Base-by-base conservation (phyloP, 1,284 basidiomycete genomes). In the Afroboletus lepidellus region DNA sequence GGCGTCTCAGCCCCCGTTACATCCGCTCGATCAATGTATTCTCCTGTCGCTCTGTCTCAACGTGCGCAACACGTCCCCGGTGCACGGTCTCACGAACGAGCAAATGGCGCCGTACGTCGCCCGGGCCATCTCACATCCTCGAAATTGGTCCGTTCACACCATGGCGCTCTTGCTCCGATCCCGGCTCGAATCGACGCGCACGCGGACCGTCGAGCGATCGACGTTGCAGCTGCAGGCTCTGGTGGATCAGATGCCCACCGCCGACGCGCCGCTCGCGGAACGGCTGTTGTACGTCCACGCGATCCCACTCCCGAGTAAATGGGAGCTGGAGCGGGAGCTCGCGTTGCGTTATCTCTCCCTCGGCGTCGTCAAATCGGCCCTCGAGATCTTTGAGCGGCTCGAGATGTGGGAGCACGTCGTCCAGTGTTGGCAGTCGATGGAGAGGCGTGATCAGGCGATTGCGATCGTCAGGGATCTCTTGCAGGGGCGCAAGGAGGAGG, bases 331-430 rank as follows among this genome's bases (percentile, higher is more conserved):
- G 67, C 77, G 80, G 37, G 95, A 98, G 70, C 78, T 98, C 15
- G 95, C 92, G 4, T 72, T 79, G 61, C 82, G 92, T 39, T 94
- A 89, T 72, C 74, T 92, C 54, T 79, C 81, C 18, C 75, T 98
- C 48, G 95, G 95, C 20, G 92, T 95, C 51, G 77, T 90, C 52
- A 85, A 86, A 60, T 92, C 90, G 3, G 93, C 94, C 0, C 74
- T 97, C 46, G 93, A 91, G 68, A 94, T 97, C 53, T 98, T 94
- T 67, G 89, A 92, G 69, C 80, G 90, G 41, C 75, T 96, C 52
- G 93, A 98, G 73, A 94, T 97, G 92, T 98, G 94, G 94, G 94
- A 96, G 72, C 91, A 97, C 57, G 94, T 90, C 8, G 92, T 93
- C 24, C 78, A 81, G 56, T 97, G 94, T 69, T 89, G 87, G 75